Conservation (phyloP, 139 green algal species). For the Chlorella sp. region DNA sequence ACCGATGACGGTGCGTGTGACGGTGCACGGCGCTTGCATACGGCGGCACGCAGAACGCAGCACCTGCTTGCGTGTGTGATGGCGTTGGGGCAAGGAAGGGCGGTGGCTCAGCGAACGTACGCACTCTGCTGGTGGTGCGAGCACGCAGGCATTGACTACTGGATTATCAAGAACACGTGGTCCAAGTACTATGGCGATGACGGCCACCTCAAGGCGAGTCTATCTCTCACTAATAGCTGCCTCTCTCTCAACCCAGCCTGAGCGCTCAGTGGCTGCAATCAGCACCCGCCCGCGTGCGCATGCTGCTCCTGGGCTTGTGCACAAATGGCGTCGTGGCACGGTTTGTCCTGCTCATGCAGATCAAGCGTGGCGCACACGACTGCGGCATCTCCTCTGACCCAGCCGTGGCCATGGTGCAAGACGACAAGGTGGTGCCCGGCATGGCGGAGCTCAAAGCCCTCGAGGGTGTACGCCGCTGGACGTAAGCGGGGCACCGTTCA, state of each 20-base stretch:
- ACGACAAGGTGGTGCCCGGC: background rate
- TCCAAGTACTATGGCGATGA: conserved; percentile 34
- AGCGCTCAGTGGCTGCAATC: no score
- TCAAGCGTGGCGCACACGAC: background rate
- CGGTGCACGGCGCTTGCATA: no score
- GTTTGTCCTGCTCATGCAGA: background rate
- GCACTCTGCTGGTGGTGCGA: background rate
- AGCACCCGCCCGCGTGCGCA: no score
- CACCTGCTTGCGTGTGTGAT: no score
- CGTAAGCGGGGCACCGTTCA: no score
- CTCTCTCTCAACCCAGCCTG: no score
- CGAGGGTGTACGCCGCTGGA: background rate
- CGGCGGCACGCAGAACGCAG: no score
- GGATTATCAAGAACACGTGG: conserved; percentile 40
- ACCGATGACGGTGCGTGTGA: conserved; percentile 12
- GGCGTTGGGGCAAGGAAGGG: no score
- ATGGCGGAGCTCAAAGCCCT: background rate
- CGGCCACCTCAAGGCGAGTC: conserved; percentile 34
- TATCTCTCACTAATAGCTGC: no score
- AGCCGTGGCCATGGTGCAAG: background rate
- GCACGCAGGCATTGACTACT: conserved; percentile 38
- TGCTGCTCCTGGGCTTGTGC: background rate
- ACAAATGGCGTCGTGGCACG: no score
- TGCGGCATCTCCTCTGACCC: conserved; percentile 1
- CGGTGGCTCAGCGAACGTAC: background rate